Conservation (phyloP, 257 asterid species). For the Capsicum pubescens region DNA sequence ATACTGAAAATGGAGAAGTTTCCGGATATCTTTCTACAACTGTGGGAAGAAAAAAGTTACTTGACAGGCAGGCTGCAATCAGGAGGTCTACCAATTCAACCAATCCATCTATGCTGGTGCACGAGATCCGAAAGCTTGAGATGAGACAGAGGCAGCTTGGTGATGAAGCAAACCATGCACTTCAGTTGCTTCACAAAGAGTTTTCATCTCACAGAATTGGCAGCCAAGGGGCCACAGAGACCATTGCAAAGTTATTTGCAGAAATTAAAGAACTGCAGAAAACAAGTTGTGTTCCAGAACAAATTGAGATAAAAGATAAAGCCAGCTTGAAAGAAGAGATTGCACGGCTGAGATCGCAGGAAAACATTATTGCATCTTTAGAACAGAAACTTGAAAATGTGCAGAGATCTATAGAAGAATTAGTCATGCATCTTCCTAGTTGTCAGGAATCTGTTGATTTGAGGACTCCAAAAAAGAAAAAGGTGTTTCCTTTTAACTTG, state of each 20-base stretch:
- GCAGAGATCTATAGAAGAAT: constrained; percentile 77
- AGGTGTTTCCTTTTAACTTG: constrained; percentile 67
- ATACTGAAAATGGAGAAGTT: constrained; percentile 48
- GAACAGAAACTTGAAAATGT: constrained; percentile 88
- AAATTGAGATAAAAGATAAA: constrained; percentile 57
- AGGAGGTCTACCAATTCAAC: constrained; percentile 57
- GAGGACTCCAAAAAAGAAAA: constrained; percentile 65
- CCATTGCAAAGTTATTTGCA: constrained; percentile 77
- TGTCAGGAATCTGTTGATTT: constrained; percentile 59
- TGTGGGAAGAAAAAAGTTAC: constrained; percentile 45
- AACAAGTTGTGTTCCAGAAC: constrained; percentile 53
- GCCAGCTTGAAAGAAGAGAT: constrained; percentile 86
- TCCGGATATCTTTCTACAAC: constrained; percentile 41
- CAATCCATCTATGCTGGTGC: constrained; percentile 58
- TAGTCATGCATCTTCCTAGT: constrained; percentile 62
- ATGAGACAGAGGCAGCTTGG: constrained; percentile 91
- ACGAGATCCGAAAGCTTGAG: constrained; percentile 88
- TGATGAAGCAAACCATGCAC: constrained; percentile 89
- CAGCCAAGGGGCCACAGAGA: constrained; percentile 63
- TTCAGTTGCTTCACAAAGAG: constrained; percentile 93
- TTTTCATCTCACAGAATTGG: constrained; percentile 80
- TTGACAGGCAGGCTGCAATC: constrained; percentile 47
- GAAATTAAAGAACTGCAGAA: constrained; percentile 81
- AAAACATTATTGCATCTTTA: constrained; percentile 60
- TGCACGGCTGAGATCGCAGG: constrained; percentile 78